Conservation (phyloP, 192 early-diverging fungal species). For the Mortierella claussenii region DNA sequence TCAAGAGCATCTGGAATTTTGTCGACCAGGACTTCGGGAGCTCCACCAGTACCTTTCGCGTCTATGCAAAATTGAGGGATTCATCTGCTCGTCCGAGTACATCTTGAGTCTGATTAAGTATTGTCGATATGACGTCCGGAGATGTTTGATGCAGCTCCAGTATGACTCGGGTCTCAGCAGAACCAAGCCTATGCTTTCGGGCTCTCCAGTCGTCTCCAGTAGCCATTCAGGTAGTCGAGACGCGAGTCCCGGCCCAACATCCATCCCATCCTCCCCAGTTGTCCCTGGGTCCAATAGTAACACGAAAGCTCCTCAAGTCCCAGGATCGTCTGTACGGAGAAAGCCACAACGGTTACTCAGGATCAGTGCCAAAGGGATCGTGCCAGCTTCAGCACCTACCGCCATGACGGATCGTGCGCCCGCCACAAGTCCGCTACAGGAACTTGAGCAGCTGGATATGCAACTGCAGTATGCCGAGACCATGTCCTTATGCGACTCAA, state of each 20-base stretch:
- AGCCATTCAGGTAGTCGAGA: not conserved
- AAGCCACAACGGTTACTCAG: conserved; percentile 36
- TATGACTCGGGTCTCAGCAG: conserved; percentile 35
- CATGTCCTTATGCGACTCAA: conserved; percentile 39
- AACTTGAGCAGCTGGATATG: conserved; percentile 25
- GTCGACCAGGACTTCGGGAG: conserved; percentile 20
- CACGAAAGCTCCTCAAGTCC: not conserved
- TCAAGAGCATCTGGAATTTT: conserved; percentile 49
- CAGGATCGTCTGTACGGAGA: conserved; percentile 11
- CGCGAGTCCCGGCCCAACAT: not conserved
- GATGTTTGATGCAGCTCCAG: conserved; percentile 46
- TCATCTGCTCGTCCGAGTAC: conserved; percentile 43
- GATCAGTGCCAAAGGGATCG: conserved; percentile 41
- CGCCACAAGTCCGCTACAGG: conserved; percentile 6
- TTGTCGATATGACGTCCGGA: conserved; percentile 28
- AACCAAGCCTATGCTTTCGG: not conserved
- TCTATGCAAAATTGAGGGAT: conserved; percentile 43
- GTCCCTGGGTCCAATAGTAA: not conserved
- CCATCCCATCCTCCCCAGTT: not conserved
- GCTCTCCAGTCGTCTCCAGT: not conserved
- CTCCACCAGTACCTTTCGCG: conserved; percentile 23
- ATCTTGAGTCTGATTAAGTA: conserved; percentile 20
- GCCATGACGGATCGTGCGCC: not conserved
- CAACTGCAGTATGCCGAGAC: conserved; percentile 36
- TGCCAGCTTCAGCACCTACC: conserved; percentile 26